A percentile compares a stretch with the other conserved stretches of the same genome.
phyloP scores from a whole-genome alignment of 768 basidiomycete species.

The Trametes cubensis region DNA sequence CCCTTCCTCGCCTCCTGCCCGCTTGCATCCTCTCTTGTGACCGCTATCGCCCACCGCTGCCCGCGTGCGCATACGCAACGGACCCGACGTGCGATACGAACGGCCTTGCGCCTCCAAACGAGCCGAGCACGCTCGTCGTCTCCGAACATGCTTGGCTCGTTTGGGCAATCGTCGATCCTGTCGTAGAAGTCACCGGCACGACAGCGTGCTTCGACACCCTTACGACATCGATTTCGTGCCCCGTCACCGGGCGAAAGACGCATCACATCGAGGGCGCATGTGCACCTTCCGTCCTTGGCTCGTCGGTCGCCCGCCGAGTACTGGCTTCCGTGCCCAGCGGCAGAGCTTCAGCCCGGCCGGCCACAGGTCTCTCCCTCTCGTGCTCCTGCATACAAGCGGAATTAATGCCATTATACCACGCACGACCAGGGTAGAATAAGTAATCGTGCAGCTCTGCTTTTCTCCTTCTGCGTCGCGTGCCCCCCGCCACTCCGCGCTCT shows the following conservation, averaged over 20 bases:
- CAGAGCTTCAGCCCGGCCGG: not conserved
- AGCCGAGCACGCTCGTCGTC: constrained; percentile 1
- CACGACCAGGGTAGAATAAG: not conserved
- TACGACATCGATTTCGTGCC: not conserved
- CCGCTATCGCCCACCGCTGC: not conserved
- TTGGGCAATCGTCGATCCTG: constrained; percentile 5
- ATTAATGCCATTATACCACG: constrained; percentile 9
- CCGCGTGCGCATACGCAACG: not conserved
- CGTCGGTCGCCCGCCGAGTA: not conserved
- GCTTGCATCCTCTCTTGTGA: not conserved
- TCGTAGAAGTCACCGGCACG: constrained; percentile 1
- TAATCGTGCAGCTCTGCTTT: not conserved
- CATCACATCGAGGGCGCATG: constrained; percentile 15
- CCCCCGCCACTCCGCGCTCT: not conserved
- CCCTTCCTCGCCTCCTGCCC: not conserved
- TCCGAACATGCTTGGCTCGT: constrained; percentile 1
- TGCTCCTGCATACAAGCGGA: constrained; percentile 4
- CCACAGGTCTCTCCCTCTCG: not conserved
- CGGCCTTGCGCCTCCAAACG: not conserved
- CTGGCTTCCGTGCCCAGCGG: not conserved
- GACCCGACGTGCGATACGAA: constrained; percentile 9
- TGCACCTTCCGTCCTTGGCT: not conserved
- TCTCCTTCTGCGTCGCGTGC: not conserved
- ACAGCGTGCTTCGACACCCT: constrained; percentile 1
- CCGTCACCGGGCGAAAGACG: not conserved